Percentiles rank a stretch among this genome's conserved stretches.
phyloP scores from a whole-genome alignment of 179 eudicot species.

The Spinacia oleracea region DNA sequence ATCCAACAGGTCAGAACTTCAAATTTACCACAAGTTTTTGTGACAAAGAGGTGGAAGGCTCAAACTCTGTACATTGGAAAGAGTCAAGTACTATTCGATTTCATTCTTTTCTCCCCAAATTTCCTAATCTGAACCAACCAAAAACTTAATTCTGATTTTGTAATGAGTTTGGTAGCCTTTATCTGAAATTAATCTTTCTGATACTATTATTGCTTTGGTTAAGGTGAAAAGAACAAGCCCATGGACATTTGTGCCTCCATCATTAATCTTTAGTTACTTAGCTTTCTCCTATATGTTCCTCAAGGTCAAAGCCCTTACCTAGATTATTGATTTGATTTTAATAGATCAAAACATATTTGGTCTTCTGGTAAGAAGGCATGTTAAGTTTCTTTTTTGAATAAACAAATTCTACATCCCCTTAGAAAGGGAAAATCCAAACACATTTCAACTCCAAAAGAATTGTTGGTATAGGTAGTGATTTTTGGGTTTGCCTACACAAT shows the following conservation, averaged over 20 bases:
- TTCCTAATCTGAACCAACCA: not conserved
- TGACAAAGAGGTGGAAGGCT: not conserved
- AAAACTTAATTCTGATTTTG: not conserved
- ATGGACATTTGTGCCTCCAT: not conserved
- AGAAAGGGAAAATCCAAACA: not conserved
- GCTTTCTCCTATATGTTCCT: not conserved
- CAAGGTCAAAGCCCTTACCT: conserved; percentile 5
- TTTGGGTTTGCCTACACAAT: not conserved
- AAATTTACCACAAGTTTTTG: not conserved
- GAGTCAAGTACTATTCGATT: not conserved
- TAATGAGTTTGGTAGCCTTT: not conserved
- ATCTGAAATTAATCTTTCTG: not conserved
- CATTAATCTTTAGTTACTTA: not conserved
- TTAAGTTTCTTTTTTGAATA: not conserved
- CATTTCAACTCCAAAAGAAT: not conserved
- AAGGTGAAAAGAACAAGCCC: not conserved
- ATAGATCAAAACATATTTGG: not conserved
- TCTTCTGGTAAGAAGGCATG: not conserved
- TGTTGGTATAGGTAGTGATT: not conserved
- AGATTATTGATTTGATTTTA: not conserved
- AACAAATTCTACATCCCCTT: not conserved
- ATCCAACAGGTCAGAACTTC: not conserved
- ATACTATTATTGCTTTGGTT: not conserved
- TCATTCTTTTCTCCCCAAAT: not conserved
- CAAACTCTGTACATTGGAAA: too few species aligned